Conservation (phyloP, 148 eudicot species). For the Camellia japonica region DNA sequence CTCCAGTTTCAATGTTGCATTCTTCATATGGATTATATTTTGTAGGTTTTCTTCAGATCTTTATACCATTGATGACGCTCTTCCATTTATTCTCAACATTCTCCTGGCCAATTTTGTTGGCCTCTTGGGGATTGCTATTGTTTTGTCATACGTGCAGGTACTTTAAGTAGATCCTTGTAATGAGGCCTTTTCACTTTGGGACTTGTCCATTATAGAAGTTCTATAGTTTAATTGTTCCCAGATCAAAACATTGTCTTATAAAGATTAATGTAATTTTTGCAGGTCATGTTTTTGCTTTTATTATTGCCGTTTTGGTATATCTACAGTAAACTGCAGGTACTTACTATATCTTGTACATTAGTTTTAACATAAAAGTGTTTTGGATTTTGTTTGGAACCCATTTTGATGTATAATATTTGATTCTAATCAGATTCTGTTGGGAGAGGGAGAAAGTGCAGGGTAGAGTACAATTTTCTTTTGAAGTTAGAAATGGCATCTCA, state of each 20-base stretch:
- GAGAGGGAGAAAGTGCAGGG: background rate
- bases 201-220: background rate
- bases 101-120: slow-evolving; percentile 93
- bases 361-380: background rate
- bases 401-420: background rate
- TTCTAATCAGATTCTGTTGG: background rate
- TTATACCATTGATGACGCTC: slow-evolving; percentile 92
- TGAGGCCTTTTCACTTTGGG: background rate
- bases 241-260: background rate
- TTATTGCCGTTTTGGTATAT: slow-evolving; percentile 84
- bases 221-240: background rate
- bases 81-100: slow-evolving; percentile 97
- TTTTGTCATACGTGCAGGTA: slow-evolving; percentile 89
- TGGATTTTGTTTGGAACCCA: background rate
- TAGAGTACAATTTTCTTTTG: background rate
- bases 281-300: slow-evolving; percentile 77
- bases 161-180: slow-evolving; percentile 1
- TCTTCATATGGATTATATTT: slow-evolving; percentile 19
- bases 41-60: slow-evolving; percentile 96
- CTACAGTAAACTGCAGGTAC: slow-evolving; percentile 85
- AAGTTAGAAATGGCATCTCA: background rate
- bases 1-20: background rate
- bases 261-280: slow-evolving; percentile 18
- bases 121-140: slow-evolving; percentile 72
- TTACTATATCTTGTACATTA: background rate